Evolutionary conservation across 306 rosid genomes (phyloP).

Genomic region (Malus orientalis): DNA sequence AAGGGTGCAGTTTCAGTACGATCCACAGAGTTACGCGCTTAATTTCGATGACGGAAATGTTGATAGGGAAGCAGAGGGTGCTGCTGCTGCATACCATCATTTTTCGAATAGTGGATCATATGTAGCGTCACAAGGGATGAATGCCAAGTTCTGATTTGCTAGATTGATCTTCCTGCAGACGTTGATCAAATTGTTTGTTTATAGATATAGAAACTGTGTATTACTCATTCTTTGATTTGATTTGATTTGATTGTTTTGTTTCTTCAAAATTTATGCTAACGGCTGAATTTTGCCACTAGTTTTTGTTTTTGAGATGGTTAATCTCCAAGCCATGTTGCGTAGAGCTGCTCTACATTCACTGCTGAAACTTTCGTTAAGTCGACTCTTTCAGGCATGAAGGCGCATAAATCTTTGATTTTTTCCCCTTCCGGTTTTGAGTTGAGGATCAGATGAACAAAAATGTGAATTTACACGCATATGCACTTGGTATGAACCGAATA

Average conservation of each 20-base stretch:
- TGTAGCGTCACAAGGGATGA: conserved; percentile 11
- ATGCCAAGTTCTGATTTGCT: background rate
- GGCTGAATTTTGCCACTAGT: background rate
- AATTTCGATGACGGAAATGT: conserved; percentile 38
- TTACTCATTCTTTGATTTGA: background rate
- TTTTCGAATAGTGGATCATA: conserved; percentile 12
- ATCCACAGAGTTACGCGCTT: conserved; percentile 42
- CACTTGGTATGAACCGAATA: too few relatives aligned
- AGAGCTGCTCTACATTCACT: too few relatives aligned
- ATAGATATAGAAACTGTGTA: background rate
- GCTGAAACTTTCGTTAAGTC: too few relatives aligned
- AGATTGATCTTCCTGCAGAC: too few relatives aligned
- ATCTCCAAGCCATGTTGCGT: background rate
- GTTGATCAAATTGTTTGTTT: background rate
- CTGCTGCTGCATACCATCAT: background rate
- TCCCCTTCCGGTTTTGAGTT: too few relatives aligned
- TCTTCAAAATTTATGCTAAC: background rate
- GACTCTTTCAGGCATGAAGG: too few relatives aligned
- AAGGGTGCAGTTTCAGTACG: conserved; percentile 28
- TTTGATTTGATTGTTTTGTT: background rate
- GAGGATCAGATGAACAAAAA: background rate
- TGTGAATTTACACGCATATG: background rate
- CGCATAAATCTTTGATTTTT: too few relatives aligned
- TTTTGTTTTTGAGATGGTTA: background rate
- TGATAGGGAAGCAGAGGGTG: background rate